phyloP scores from a whole-genome alignment of 2,329 filamentous ascomycete species.

The Scopulariopsis brevicaulis region DNA sequence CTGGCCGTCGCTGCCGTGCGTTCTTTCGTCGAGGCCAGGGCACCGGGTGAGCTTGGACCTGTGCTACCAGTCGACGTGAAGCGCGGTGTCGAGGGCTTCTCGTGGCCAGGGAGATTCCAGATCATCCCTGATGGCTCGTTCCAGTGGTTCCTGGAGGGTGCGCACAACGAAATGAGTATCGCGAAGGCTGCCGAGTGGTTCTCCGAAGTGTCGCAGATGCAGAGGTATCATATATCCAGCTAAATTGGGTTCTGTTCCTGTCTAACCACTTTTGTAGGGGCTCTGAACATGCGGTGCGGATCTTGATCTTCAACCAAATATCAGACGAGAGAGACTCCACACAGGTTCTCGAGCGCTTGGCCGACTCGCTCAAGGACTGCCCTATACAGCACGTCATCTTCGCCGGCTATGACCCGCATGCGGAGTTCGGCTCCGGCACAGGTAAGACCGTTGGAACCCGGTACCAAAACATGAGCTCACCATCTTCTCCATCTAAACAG shows the following conservation, averaged over 20 bases:
- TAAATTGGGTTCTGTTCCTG: not conserved
- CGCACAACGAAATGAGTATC: conserved; percentile 28
- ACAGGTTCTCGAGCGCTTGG: not conserved
- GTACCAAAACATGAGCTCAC: not conserved
- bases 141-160: conserved; percentile 27
- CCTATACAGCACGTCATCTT: conserved; percentile 5
- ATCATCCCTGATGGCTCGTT: conserved; percentile 11
- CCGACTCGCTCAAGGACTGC: conserved; percentile 1
- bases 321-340: conserved; percentile 2
- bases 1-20: conserved; percentile 15
- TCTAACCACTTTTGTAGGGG: not conserved
- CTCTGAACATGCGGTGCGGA: not conserved
- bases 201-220: not conserved
- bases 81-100: conserved; percentile 13
- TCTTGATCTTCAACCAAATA: conserved; percentile 5
- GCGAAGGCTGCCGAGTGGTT: conserved; percentile 24
- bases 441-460: not conserved
- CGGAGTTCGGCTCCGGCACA: not conserved
- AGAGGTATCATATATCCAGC: not conserved
- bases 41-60: conserved; percentile 8
- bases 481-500: not conserved
- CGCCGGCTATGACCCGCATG: not conserved
- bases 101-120: conserved; percentile 21
- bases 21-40: conserved; percentile 13
- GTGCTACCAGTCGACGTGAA: conserved; percentile 11